phyloP scores from a whole-genome alignment of 805 yeast genomes.

The Kluyveromyces aestuarii region DNA sequence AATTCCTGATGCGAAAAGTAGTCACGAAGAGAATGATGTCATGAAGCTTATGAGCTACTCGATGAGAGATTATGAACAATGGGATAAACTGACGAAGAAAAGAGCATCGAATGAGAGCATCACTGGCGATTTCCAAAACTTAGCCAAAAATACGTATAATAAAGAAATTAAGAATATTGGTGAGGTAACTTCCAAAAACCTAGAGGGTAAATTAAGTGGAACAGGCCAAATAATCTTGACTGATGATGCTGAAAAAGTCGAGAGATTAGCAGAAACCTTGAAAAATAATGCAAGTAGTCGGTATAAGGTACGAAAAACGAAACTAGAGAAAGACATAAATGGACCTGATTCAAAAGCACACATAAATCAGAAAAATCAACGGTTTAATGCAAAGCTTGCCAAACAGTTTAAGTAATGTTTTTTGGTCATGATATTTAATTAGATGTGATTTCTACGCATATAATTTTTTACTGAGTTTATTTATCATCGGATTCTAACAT shows the following conservation, averaged over 20 bases:
- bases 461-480: neutral
- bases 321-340: slow-evolving; percentile 6
- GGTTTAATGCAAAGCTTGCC: slow-evolving; percentile 23
- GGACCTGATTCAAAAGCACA: slow-evolving; percentile 10
- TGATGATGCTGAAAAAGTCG: slow-evolving; percentile 14
- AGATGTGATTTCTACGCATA: neutral
- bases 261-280: slow-evolving; percentile 14
- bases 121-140: slow-evolving; percentile 9
- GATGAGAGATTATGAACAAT: slow-evolving; percentile 20
- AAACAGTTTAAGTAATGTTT: slow-evolving; percentile 10
- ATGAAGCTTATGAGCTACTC: slow-evolving; percentile 14
- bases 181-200: neutral
- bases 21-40: slow-evolving; percentile 1
- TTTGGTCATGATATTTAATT: too few species aligned
- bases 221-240: slow-evolving; percentile 9
- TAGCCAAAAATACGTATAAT: slow-evolving; percentile 24
- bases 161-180: slow-evolving; percentile 16
- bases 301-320: slow-evolving; percentile 12
- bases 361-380: slow-evolving; percentile 25
- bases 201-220: slow-evolving; percentile 3
- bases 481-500: slow-evolving; percentile 14
- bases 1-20: neutral
- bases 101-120: slow-evolving; percentile 3
- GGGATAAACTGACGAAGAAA: slow-evolving; percentile 9
- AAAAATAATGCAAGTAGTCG: slow-evolving; percentile 14